Percentiles rank a stretch among this genome's conserved stretches.
These are phyloP conservation scores for Phytophthora podocarpi DNA, from an alignment of 352 stramenopile genomes.

Conservation along the genomic window DNA sequence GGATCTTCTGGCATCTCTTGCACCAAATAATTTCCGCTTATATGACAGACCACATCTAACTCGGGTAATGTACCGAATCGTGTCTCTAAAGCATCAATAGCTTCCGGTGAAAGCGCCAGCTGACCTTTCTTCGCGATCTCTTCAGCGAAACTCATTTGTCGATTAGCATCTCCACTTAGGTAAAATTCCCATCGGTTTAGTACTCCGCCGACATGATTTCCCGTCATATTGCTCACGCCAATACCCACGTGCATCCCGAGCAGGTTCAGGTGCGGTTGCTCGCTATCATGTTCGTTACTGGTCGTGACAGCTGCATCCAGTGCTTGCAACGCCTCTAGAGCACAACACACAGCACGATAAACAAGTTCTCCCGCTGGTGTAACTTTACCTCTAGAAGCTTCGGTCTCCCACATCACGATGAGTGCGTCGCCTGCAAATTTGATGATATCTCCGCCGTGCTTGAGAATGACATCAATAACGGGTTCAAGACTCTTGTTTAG, in stretches of 20 bases:
- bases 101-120: constrained; percentile 71
- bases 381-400: constrained; percentile 40
- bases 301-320: constrained; percentile 25
- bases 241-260: constrained; percentile 87
- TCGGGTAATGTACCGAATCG: constrained; percentile 23
- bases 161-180: constrained; percentile 78
- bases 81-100: constrained; percentile 41
- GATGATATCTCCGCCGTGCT: constrained; percentile 81
- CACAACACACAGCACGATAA: constrained; percentile 62
- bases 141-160: constrained; percentile 80
- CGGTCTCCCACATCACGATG: constrained; percentile 84
- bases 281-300: constrained; percentile 11
- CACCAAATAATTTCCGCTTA: constrained; percentile 61
- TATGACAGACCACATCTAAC: constrained; percentile 28
- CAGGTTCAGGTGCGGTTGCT: constrained; percentile 24
- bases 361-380: constrained; percentile 54
- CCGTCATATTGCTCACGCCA: constrained; percentile 72
- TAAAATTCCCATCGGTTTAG: constrained; percentile 90
- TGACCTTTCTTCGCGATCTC: constrained; percentile 71
- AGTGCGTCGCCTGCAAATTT: constrained; percentile 85
- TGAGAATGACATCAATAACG: constrained; percentile 78
- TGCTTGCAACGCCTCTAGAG: constrained; percentile 58
- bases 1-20: constrained; percentile 18
- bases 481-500: constrained; percentile 83
- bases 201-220: constrained; percentile 84